These are phyloP conservation scores for Acer negundo DNA, from an alignment of 345 rosid genomes.

Conservation along the genomic window DNA sequence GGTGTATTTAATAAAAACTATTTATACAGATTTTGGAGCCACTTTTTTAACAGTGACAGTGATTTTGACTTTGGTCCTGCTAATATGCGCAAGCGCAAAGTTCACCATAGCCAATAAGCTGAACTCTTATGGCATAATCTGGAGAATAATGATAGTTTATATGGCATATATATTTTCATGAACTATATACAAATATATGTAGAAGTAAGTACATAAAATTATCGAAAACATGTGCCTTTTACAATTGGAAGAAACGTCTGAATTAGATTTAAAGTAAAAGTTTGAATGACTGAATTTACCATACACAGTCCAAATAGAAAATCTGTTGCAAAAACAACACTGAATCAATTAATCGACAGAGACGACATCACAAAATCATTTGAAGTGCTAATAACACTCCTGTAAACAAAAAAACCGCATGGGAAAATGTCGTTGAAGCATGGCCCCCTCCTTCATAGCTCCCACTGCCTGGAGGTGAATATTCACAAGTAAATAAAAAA, in stretches of 20 bases:
- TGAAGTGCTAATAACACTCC: background rate
- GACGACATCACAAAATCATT: background rate
- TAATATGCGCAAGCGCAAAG: no score
- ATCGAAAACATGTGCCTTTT: background rate
- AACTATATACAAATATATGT: background rate
- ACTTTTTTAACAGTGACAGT: no score
- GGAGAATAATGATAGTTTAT: no score
- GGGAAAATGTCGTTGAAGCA: background rate
- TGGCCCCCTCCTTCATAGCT: conserved; percentile 5
- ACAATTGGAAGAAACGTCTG: background rate
- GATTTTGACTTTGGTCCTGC: no score
- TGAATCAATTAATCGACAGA: background rate
- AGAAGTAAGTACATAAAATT: background rate
- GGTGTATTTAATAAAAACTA: no score
- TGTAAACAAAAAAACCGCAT: background rate
- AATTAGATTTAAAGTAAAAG: no score
- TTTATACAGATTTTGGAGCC: no score
- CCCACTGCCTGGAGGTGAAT: conserved; percentile 26
- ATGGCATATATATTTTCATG: no score
- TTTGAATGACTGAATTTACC: background rate
- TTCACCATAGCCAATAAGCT: no score
- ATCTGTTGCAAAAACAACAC: background rate
- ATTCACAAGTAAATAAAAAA: no score
- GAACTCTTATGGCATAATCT: no score
- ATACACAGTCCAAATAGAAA: background rate